Conservation (phyloP, 2,329 filamentous ascomycete species). For the Fusarium sp. region DNA sequence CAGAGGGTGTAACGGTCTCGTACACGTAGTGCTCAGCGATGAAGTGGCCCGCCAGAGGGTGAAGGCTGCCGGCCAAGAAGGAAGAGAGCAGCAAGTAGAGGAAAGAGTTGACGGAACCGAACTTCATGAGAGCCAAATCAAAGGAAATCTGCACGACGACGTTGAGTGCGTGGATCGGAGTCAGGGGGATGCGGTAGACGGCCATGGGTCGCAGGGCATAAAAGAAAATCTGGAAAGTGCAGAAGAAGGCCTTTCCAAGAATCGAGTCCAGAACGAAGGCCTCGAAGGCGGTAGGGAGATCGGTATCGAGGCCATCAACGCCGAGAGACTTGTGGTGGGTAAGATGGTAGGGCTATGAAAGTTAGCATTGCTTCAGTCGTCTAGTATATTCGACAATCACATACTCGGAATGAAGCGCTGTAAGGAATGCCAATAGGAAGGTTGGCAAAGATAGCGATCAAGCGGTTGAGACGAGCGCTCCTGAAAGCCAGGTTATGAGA, state of each 20-base stretch:
- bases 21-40: constrained; percentile 98
- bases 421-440: constrained; percentile 96
- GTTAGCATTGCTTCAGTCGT: constrained; percentile 38
- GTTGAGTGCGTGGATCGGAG: constrained; percentile 86
- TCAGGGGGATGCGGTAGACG: constrained; percentile 90
- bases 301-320: constrained; percentile 94
- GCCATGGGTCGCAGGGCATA: constrained; percentile 97
- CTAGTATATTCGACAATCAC: constrained; percentile 46
- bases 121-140: constrained; percentile 76
- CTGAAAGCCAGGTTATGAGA: constrained; percentile 97
- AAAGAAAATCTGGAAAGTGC: constrained; percentile 99
- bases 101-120: constrained; percentile 73
- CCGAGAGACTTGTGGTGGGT: constrained; percentile 99
- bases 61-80: constrained; percentile 92
- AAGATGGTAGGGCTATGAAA: constrained; percentile 87
- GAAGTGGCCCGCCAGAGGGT: constrained; percentile 96
- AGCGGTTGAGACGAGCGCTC: constrained; percentile 81
- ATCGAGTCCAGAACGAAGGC: constrained; percentile 94
- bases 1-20: constrained; percentile 69
- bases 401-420: constrained; percentile 90
- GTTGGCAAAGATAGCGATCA: constrained; percentile 94
- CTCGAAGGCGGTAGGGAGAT: constrained; percentile 92
- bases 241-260: constrained; percentile 97
- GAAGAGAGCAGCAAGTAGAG: constrained; percentile 89
- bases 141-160: constrained; percentile 81